phyloP scores from a whole-genome alignment of 306 rosid genomes.

The Luffa aegyptiaca region DNA sequence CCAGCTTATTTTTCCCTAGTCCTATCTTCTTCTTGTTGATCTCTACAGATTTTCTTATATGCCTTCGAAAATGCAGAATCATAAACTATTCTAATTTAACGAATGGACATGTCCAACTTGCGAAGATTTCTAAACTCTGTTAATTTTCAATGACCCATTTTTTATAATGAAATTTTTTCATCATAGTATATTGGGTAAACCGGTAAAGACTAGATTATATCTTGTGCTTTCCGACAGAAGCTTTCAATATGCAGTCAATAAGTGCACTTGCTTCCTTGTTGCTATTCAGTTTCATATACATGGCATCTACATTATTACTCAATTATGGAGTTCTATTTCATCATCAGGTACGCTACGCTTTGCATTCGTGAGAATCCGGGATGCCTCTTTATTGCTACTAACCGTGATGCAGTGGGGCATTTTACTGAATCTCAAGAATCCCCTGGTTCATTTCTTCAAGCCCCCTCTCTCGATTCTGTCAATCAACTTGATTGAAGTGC shows the following conservation, averaged over 20 bases:
- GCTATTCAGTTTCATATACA: background rate
- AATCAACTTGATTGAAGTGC: background rate
- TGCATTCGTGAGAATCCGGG: conserved; percentile 96
- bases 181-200: background rate
- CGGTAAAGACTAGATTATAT: background rate
- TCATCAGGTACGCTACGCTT: conserved; percentile 76
- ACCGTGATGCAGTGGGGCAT: conserved; percentile 80
- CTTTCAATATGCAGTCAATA: background rate
- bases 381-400: conserved; percentile 92
- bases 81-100: background rate
- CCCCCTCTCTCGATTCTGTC: conserved; percentile 9
- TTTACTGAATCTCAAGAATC: conserved; percentile 77
- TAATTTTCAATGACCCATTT: background rate
- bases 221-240: background rate
- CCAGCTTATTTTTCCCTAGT: background rate
- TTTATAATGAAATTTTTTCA: background rate
- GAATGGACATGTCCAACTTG: background rate
- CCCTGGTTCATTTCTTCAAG: conserved; percentile 50
- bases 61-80: background rate
- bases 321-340: conserved; percentile 8
- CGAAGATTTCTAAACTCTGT: background rate
- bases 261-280: background rate
- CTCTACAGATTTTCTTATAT: background rate
- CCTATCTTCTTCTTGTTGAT: background rate
- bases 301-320: background rate